These are phyloP conservation scores for Grosmannia clavigera DNA, from an alignment of 2,329 filamentous ascomycete species.

Conservation along the genomic window DNA sequence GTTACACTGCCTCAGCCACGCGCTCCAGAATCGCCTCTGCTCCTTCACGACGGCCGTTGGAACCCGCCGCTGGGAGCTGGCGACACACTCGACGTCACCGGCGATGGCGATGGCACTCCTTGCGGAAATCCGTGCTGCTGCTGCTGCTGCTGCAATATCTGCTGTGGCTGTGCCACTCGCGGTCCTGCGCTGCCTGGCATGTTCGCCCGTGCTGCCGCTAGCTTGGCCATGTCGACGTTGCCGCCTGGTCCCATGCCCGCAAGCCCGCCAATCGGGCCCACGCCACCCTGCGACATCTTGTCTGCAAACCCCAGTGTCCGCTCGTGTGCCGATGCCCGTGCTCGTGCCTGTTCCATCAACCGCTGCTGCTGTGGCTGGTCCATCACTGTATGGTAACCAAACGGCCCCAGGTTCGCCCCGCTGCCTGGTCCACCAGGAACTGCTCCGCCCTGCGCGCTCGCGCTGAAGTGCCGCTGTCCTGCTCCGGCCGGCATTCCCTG, in stretches of 20 bases:
- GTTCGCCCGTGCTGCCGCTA: slow-evolving; percentile 24
- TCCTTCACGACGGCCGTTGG: slow-evolving; percentile 4
- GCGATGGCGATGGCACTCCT: slow-evolving; percentile 15
- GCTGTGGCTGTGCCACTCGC: slow-evolving; percentile 19
- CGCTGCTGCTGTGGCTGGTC: slow-evolving; percentile 37
- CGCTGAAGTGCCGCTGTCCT: slow-evolving; percentile 21
- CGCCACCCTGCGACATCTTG: slow-evolving; percentile 18
- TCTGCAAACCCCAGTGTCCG: slow-evolving; percentile 27
- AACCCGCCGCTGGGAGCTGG: slow-evolving; percentile 9
- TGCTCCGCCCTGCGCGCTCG: slow-evolving; percentile 13
- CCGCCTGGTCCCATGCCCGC: slow-evolving; percentile 24
- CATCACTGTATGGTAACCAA: slow-evolving; percentile 37
- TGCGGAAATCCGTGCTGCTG: slow-evolving; percentile 15
- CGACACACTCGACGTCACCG: slow-evolving; percentile 12
- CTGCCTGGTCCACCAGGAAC: slow-evolving; percentile 18
- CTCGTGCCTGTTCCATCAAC: slow-evolving; percentile 38
- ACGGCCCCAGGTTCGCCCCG: slow-evolving; percentile 20
- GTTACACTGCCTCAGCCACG: neutral
- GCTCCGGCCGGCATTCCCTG: slow-evolving; percentile 8
- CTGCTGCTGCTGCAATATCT: neutral
- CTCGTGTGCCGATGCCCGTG: slow-evolving; percentile 29
- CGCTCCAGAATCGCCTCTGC: neutral
- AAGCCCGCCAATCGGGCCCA: slow-evolving; percentile 21
- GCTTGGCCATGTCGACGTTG: slow-evolving; percentile 22
- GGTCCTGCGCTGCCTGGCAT: slow-evolving; percentile 22